Evolutionary conservation across 768 basidiomycete genomes (phyloP), one percentile per base, ranked within the genome.

Genomic region (Lactarius indigo): DNA sequence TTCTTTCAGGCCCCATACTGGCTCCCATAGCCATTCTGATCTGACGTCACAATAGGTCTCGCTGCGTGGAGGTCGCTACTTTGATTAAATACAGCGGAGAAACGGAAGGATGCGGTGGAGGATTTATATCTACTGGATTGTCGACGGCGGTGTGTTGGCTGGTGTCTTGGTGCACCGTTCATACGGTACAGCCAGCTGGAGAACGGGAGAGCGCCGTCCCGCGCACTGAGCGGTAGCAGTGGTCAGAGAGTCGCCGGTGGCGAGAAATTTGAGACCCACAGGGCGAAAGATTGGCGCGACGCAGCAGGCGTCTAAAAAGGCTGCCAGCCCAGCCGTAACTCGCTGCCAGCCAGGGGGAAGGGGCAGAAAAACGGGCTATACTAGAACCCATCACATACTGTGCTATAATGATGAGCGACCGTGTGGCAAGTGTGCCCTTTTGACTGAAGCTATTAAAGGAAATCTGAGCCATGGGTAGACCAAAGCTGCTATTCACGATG

Each of bases 161-260:
- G 87, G 87, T 9, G 85, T 84, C 35, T 79, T 76, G 5, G 83
- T 86, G 64, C 72, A 77, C 69, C 63, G 72, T 87, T 84, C 76
- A 88, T 81, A 68, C 81, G 78, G 70, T 87, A 87, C n/a, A 87
- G 78, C 64, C 76, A 80, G 5, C 70, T 69, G 1, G 87, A 88
- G 57, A 85, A 76, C 1, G 87, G 87, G 8, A 88, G 82, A 2
- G 84, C 87, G 33, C 85, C 85, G 68, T 88, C 84, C 18, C 87
- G 80, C 1, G 85, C 68, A 52, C 66, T 67, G 33, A 59, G 20
- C 10, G 18, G 13, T 1, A 35, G 30, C 2, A 44, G 62, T 28
- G 47, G 20, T 58, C 31, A 52, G 57, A 26, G 5, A 31, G 5
- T 50, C 44, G 10, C 20, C 20, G 15, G 10, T 41, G 15, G 39